Base-by-base conservation (phyloP, 2,329 filamentous ascomycete species). In the Ceratocystis destructans region DNA sequence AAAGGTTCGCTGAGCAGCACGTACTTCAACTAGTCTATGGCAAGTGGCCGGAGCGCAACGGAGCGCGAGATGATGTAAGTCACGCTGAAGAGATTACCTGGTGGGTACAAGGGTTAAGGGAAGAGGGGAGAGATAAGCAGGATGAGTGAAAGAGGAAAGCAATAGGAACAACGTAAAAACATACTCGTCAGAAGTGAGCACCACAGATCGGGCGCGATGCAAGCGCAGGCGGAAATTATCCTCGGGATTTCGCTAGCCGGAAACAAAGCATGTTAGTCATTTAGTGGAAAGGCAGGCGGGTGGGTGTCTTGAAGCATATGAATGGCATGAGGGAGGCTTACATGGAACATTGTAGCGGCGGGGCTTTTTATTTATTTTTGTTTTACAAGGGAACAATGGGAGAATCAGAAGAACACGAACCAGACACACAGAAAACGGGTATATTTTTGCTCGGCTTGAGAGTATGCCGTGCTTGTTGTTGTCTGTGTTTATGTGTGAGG, bases 1-100 rank as follows among this genome's bases (percentile, higher is more conserved):
- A 72, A 97, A 99, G 1, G 94, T 99, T 65, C 94, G 85, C 75
- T 99, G 94, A 10, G 93, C 90, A 12, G 94, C 94, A 69, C 94
- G 89, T 70, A 97, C 88, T 77, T 97, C 94, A 70, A 96, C 89
- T 55, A 99, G 87, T 76, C 82, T 85, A 68, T 1, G 8, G 33
- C 33, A 3, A 12, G 33, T 37, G 33, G 33, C 33, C 33, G 8
- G 33, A 10, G 7, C 33, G 33, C 33, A 37, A 37, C 10, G 8
- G 33, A 10, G 8, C 33, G 10, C 33, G 12, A 12, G 33, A 37
- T 37, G 33, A 8, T 37, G 33, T 37, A 37, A 37, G 33, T 37
- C 8, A 37, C 12, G 8, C 12, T 37, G 33, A 37, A 37, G 8
- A 37, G 8, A 10, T 12, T 10, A 37, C 7, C 33, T 37, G 10